A percentile compares a stretch with the other conserved stretches of the same genome.
Conservation (phyloP, 192 early-diverging fungal genomes). For the Linnemannia hyalina region DNA sequence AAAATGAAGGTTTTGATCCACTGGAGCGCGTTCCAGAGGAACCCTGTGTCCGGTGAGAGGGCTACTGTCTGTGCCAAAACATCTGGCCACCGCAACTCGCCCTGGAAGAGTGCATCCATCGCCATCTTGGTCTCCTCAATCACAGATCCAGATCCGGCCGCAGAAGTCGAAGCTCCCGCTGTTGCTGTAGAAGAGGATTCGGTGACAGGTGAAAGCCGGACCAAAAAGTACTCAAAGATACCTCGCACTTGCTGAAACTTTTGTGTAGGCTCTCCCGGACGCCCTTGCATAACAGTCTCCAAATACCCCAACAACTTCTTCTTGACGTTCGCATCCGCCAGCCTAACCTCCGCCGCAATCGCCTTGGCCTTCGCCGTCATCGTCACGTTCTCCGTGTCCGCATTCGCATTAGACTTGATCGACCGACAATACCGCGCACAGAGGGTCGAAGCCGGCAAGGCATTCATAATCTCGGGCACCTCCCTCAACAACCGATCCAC, state of each 20-base stretch:
- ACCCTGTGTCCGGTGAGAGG: constrained; percentile 31
- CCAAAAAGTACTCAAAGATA: constrained; percentile 53
- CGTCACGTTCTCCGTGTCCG: neutral
- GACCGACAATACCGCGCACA: constrained; percentile 49
- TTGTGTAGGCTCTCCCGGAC: neutral
- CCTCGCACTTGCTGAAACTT: constrained; percentile 48
- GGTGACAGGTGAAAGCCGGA: constrained; percentile 18
- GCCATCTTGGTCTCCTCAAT: constrained; percentile 39
- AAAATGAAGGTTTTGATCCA: constrained; percentile 36
- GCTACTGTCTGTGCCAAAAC: constrained; percentile 30
- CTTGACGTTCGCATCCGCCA: constrained; percentile 35
- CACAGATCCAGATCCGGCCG: neutral
- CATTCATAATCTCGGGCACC: constrained; percentile 50
- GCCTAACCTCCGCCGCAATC: neutral
- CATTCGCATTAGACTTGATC: constrained; percentile 6
- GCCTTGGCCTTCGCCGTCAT: constrained; percentile 5
- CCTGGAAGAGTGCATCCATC: constrained; percentile 39
- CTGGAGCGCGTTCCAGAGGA: constrained; percentile 27
- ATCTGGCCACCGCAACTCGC: constrained; percentile 27
- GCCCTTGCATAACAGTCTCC: constrained; percentile 29
- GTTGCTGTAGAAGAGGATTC: neutral
- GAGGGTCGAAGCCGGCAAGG: constrained; percentile 46
- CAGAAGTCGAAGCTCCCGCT: neutral
- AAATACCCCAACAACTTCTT: constrained; percentile 44
- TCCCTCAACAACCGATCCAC: constrained; percentile 42